Evolutionary conservation across 2,329 filamentous ascomycete species (phyloP).

Genomic region (Trichoderma sp.): DNA sequence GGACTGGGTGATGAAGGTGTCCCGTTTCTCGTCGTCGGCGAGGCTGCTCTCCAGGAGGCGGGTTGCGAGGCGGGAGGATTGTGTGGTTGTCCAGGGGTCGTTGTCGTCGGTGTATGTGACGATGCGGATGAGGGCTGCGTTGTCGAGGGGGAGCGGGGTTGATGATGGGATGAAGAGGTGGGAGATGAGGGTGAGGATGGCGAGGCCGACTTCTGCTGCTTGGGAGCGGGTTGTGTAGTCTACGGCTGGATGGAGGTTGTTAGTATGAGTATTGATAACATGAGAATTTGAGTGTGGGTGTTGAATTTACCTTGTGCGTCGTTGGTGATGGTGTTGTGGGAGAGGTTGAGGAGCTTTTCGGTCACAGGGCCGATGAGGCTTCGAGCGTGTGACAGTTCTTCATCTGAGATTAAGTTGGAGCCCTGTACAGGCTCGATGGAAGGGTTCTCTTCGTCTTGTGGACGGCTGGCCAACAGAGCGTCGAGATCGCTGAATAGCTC

Average conservation of each 20-base stretch:
- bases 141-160: not conserved
- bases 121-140: constrained; percentile 37
- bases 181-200: constrained; percentile 12
- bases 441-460: not conserved
- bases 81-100: constrained; percentile 45
- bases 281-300: too few species aligned
- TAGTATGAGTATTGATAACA: too few species aligned
- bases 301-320: not conserved
- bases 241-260: not conserved
- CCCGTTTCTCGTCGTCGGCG: constrained; percentile 15
- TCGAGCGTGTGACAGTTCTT: not conserved
- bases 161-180: not conserved
- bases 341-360: not conserved
- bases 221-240: constrained; percentile 18
- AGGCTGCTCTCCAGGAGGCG: constrained; percentile 40
- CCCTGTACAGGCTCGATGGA: not conserved
- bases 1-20: constrained; percentile 53
- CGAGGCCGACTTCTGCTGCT: constrained; percentile 21
- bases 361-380: not conserved
- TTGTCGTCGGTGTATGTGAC: constrained; percentile 39
- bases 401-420: not conserved
- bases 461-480: not conserved
- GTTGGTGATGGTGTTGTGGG: not conserved
- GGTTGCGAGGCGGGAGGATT: constrained; percentile 38
- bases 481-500: constrained; percentile 2